Percentiles rank a stretch among this genome's conserved stretches.
Evolutionary conservation across 2,329 filamentous ascomycete species (phyloP).

Genomic region (Dothistroma pini): DNA sequence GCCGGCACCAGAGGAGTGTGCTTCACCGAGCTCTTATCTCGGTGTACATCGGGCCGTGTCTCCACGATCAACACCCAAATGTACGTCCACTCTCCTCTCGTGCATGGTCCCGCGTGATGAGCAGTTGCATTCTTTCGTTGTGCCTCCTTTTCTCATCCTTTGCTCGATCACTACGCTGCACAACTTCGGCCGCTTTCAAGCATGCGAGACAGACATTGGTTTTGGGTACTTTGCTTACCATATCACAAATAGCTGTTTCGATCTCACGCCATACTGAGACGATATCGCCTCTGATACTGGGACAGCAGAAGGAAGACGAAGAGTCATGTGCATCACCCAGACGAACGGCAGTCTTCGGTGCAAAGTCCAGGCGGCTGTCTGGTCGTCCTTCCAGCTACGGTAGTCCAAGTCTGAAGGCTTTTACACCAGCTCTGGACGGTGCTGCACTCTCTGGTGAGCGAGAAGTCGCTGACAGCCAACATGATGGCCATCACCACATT

Average conservation of each 20-base stretch:
- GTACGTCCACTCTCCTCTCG: slow-evolving; percentile 21
- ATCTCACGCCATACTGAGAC: slow-evolving; percentile 44
- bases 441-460: background rate
- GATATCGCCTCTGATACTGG: slow-evolving; percentile 47
- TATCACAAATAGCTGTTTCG: slow-evolving; percentile 40
- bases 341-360: slow-evolving; percentile 34
- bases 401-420: slow-evolving; percentile 23
- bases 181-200: background rate
- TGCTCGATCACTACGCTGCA: slow-evolving; percentile 1
- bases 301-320: slow-evolving; percentile 44
- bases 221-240: slow-evolving; percentile 11
- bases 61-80: slow-evolving; percentile 27
- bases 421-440: slow-evolving; percentile 14
- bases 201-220: background rate
- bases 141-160: slow-evolving; percentile 4
- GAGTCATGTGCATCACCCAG: slow-evolving; percentile 37
- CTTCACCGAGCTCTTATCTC: slow-evolving; percentile 30
- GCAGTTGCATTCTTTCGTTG: slow-evolving; percentile 1
- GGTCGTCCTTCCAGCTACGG: slow-evolving; percentile 37
- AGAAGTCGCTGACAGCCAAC: slow-evolving; percentile 10
- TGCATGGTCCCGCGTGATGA: background rate
- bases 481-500: slow-evolving; percentile 17
- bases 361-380: slow-evolving; percentile 41
- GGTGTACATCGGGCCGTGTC: slow-evolving; percentile 23
- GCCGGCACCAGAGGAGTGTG: slow-evolving; percentile 22